These are phyloP conservation scores for Thuja plicata DNA, from an alignment of 83 land plant species.

Conservation along the genomic window DNA sequence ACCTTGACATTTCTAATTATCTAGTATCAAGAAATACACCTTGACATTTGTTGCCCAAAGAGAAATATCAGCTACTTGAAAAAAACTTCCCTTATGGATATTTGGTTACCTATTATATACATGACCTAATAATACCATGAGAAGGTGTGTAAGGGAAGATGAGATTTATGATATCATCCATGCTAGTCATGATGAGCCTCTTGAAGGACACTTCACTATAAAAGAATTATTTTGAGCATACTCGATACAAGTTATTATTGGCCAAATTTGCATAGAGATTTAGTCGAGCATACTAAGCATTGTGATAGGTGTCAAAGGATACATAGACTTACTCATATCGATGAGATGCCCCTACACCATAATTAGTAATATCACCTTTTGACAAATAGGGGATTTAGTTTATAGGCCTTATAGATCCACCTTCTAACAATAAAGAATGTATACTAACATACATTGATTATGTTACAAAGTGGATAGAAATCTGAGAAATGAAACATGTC, in stretches of 20 bases:
- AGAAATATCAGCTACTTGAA: no score
- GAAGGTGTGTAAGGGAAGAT: background rate
- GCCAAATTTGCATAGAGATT: background rate
- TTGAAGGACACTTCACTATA: background rate
- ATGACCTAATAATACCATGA: no score
- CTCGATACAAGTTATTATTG: background rate
- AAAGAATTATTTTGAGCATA: background rate
- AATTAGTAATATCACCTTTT: background rate
- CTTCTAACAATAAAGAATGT: background rate
- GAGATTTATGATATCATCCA: background rate
- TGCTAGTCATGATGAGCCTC: background rate
- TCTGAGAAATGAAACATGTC: background rate
- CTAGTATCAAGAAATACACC: no score
- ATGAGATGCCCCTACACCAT: background rate
- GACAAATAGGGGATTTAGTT: background rate
- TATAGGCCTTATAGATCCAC: background rate
- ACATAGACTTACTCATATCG: background rate
- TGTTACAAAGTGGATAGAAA: background rate
- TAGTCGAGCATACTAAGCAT: background rate
- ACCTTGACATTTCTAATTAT: no score
- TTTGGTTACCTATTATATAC: no score
- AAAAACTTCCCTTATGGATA: no score
- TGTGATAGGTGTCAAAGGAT: background rate
- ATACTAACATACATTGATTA: background rate
- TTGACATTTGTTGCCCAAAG: no score